Evolutionary conservation across 331 rosid species (phyloP).

Genomic region (Prunus yedoensis): DNA sequence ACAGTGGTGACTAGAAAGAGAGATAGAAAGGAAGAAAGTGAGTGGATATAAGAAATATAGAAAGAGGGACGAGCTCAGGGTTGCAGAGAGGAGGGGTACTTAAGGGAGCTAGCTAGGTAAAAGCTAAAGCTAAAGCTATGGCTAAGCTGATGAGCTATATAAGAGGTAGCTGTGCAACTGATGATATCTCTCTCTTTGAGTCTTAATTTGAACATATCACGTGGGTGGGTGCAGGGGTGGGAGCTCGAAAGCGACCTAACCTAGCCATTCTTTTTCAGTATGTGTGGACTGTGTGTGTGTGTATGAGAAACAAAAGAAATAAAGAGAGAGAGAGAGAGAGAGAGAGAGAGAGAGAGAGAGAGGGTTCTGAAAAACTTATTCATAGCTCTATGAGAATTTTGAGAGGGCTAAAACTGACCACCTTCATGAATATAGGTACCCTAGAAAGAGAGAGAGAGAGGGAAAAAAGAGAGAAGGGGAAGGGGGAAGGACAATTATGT

Average conservation of each 20-base stretch:
- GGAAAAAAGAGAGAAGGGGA: background rate
- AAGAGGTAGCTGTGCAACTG: background rate
- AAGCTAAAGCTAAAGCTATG: background rate
- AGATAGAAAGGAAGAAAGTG: background rate
- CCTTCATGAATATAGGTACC: constrained; percentile 6
- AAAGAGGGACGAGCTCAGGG: background rate
- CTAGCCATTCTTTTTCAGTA: constrained; percentile 2
- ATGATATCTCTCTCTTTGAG: background rate
- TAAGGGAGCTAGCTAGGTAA: background rate
- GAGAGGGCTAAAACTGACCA: constrained; percentile 21
- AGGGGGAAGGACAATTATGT: constrained; percentile 14
- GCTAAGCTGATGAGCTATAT: background rate
- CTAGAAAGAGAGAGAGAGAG: constrained; percentile 12
- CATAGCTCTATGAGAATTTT: background rate
- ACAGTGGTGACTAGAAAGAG: background rate
- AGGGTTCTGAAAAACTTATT: background rate
- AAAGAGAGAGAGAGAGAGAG: too few species aligned
- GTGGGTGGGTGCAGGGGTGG: constrained; percentile 36
- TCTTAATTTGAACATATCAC: constrained; percentile 32
- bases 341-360: too few species aligned
- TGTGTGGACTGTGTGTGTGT: background rate
- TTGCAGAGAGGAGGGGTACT: background rate
- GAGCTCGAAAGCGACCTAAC: constrained; percentile 40
- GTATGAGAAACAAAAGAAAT: background rate
- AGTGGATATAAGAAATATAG: background rate